Percentiles rank a stretch among this genome's conserved stretches.
phyloP scores from a whole-genome alignment of 164 flowering plant species.

The Paratinospora sagittata region DNA sequence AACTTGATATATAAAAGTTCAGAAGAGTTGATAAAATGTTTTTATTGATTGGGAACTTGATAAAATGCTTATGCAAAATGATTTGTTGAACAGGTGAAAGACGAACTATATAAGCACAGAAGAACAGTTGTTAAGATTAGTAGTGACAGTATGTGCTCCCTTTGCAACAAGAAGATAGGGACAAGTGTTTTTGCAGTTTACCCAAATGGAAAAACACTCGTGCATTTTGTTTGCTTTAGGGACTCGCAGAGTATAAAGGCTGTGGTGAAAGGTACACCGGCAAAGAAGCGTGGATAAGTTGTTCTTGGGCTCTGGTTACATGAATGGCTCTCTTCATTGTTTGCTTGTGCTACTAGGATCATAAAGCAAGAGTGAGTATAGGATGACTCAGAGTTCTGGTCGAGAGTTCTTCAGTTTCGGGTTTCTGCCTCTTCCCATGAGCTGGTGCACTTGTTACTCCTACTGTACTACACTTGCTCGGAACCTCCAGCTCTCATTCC shows the following conservation, averaged over 20 bases:
- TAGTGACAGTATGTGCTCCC: slow-evolving; percentile 81
- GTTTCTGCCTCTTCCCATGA: not conserved
- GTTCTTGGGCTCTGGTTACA: not conserved
- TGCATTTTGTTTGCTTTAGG: slow-evolving; percentile 94
- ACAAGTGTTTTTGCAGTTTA: slow-evolving; percentile 94
- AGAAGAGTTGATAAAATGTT: too few species aligned
- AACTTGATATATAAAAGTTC: too few species aligned
- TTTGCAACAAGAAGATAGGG: slow-evolving; percentile 91
- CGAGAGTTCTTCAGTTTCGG: not conserved
- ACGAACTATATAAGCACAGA: slow-evolving; percentile 69
- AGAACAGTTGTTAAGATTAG: slow-evolving; percentile 65
- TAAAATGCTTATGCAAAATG: not conserved
- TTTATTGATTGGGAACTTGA: too few species aligned
- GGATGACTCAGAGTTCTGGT: not conserved
- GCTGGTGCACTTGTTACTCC: not conserved
- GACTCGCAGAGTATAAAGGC: slow-evolving; percentile 94
- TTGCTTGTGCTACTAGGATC: not conserved
- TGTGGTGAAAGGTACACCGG: slow-evolving; percentile 51
- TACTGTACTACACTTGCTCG: not conserved
- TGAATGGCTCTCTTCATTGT: not conserved
- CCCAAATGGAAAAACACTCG: slow-evolving; percentile 87
- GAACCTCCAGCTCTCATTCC: not conserved
- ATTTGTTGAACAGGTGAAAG: slow-evolving; percentile 64
- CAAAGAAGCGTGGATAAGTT: slow-evolving; percentile 28
- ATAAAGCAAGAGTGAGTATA: not conserved